Base-by-base conservation (phyloP, 805 yeast species). In the Clavispora vitiphila region DNA sequence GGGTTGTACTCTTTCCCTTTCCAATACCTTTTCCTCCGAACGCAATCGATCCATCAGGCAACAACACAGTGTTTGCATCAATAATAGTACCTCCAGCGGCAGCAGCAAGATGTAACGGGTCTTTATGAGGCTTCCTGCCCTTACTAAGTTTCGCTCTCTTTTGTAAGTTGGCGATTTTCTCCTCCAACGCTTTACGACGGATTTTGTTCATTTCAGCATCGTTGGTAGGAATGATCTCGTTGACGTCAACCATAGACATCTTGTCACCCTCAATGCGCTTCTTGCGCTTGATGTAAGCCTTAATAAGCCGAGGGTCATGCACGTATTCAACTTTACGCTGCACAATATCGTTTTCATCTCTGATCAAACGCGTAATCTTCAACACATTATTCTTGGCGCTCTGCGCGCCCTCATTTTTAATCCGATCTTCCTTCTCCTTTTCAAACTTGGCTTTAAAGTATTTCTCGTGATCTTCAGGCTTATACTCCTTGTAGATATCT, bases 291-390 rank as follows among this genome's bases (percentile, higher is more conserved):
- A 90, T 72, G 58, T 91, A 91, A 4, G 96, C 89, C 39, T 82
- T 81, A 44, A 91, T 91, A 20, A 91, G 82, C 36, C 89, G 77
- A 1, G 95, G 95, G 58, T 91, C 98, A 38, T 78, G 81, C 7
- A 91, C 77, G 12, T 84, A 71, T 56, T 88, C 91, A 9, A 82
- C 78, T 42, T 77, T 79, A 56, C 97, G 75, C 55, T 89, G 96
- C 37, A 87, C 75, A 22, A 86, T 83, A 7, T 95, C 95, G 57
- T 91, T 86, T 34, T 82, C 80, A 60, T 91, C 96, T 39, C 85
- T 72, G 31, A 84, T 80, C 68, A 88, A 77, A 48, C 98, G 71
- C 1, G 90, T 81, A 44, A 91, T 88, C 37, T 60, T 55, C 37
- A 69, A 56, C 7, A 65, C 67, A 23, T 48, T 50, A 34, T 38